phyloP scores from a whole-genome alignment of 805 yeast genomes.

The Pichia eremophila region DNA sequence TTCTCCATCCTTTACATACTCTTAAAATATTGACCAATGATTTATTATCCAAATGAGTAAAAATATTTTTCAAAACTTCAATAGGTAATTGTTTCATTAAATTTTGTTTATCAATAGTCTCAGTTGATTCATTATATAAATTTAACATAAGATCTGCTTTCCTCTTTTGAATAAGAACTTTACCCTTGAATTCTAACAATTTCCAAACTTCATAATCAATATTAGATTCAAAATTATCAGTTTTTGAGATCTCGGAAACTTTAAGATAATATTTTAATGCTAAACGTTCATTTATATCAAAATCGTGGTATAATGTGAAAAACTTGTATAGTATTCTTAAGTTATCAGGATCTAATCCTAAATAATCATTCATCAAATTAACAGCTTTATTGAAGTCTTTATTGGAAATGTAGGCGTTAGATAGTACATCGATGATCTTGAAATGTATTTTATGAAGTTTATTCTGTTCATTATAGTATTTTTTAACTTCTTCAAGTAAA shows the following conservation, averaged over 20 bases:
- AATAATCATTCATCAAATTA: neutral
- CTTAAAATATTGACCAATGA: conserved; percentile 3
- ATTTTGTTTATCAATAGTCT: conserved; percentile 1
- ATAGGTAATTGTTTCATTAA: conserved; percentile 6
- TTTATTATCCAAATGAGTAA: conserved; percentile 2
- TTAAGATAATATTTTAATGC: conserved; percentile 3
- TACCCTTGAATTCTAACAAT: neutral
- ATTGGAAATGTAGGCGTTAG: neutral
- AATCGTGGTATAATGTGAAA: conserved; percentile 1
- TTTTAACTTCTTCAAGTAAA: neutral
- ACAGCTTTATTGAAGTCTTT: neutral
- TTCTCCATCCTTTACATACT: conserved; percentile 11
- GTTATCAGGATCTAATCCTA: conserved; percentile 5
- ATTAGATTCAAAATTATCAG: neutral
- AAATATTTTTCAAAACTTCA: conserved; percentile 5
- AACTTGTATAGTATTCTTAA: conserved; percentile 2
- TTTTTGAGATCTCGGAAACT: neutral
- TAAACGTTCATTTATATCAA: conserved; percentile 5
- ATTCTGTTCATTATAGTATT: no score
- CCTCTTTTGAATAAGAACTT: neutral
- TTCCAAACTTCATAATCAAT: neutral
- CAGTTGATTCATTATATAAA: neutral
- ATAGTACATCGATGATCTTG: neutral
- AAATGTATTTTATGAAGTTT: conserved; percentile 1
- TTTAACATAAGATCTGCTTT: neutral